Conservation (phyloP, 495 filamentous ascomycete species). For the Lasiosphaeris hirsuta region DNA sequence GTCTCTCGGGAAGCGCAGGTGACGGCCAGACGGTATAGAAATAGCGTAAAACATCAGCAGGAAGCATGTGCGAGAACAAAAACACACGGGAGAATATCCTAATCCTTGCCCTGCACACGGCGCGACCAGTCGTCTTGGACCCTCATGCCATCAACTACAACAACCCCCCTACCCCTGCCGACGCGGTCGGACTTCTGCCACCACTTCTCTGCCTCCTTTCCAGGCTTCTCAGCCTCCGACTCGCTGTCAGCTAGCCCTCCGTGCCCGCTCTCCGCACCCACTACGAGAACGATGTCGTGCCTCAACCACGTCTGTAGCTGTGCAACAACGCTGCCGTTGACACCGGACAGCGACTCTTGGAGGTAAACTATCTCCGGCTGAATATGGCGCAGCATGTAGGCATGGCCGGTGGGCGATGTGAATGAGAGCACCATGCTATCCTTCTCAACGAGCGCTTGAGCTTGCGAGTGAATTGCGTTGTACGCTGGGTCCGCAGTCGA, state of each 20-base stretch:
- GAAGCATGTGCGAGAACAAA: neutral
- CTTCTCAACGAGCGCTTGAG: slow-evolving; percentile 71
- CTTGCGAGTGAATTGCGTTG: slow-evolving; percentile 72
- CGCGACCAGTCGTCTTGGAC: slow-evolving; percentile 81
- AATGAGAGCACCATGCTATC: slow-evolving; percentile 85
- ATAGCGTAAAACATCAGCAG: slow-evolving; percentile 7
- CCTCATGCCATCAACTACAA: slow-evolving; percentile 74
- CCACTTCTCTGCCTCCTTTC: slow-evolving; percentile 61
- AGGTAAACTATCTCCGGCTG: slow-evolving; percentile 80
- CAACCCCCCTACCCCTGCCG: slow-evolving; percentile 78
- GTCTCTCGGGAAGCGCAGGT: no score
- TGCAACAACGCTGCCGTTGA: slow-evolving; percentile 63
- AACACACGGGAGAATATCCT: slow-evolving; percentile 24
- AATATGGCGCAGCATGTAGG: slow-evolving; percentile 80
- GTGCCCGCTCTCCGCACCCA: slow-evolving; percentile 77
- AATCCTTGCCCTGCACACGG: slow-evolving; percentile 69
- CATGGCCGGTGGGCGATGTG: slow-evolving; percentile 68
- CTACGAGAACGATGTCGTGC: slow-evolving; percentile 73
- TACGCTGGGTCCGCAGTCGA: slow-evolving; percentile 55
- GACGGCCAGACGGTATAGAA: neutral
- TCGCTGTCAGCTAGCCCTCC: slow-evolving; percentile 89
- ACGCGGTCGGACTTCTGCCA: slow-evolving; percentile 80
- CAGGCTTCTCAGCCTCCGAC: slow-evolving; percentile 62
- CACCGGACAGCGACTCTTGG: slow-evolving; percentile 71
- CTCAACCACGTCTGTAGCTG: slow-evolving; percentile 81